A percentile compares a stretch with the other conserved stretches of the same genome.
phyloP scores from a whole-genome alignment of 805 yeast species.

The Sugiyamaella marilandica region DNA sequence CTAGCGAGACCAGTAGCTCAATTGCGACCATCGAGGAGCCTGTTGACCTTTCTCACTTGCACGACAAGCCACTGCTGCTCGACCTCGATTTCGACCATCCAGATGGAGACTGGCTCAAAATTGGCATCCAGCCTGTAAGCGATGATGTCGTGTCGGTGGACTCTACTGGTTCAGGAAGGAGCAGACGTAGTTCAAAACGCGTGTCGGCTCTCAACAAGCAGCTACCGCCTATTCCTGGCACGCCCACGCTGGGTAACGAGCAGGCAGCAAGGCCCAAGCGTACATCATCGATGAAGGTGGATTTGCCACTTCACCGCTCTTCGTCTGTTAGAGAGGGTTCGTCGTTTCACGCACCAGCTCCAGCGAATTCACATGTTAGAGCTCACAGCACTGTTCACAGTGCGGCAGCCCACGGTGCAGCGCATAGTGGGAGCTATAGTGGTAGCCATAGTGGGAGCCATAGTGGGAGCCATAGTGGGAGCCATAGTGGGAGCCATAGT shows the following conservation, averaged over 20 bases:
- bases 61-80: background rate
- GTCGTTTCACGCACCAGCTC: background rate
- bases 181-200: background rate
- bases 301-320: background rate
- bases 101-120: background rate
- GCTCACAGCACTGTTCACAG: background rate
- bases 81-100: background rate
- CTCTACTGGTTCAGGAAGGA: background rate
- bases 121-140: background rate
- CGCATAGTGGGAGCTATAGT: background rate
- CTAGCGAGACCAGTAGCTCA: background rate
- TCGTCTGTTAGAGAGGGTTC: background rate
- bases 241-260: background rate
- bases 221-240: constrained; percentile 1
- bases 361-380: background rate
- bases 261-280: background rate
- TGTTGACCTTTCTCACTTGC: background rate
- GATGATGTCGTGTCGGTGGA: background rate
- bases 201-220: background rate
- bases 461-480: background rate
- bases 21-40: background rate
- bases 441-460: background rate
- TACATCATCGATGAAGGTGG: background rate
- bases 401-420: background rate
- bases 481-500: background rate